phyloP scores from a whole-genome alignment of 345 rosid genomes.

The Bruguiera parviflora region DNA sequence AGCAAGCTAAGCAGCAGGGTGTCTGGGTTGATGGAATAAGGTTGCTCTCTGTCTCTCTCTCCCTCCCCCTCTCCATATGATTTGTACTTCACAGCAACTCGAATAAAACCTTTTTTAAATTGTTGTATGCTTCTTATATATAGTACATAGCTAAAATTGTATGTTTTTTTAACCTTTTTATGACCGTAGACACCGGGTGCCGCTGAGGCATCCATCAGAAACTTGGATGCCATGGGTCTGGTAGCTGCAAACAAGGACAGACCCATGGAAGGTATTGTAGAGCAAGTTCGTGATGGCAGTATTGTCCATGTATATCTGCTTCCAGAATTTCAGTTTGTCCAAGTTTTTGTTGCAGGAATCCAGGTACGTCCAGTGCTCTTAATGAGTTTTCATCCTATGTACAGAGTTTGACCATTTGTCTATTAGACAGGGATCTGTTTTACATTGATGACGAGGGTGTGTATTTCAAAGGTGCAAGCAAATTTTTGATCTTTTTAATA shows the following conservation, averaged over 20 bases:
- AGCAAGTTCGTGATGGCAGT: conserved; percentile 96
- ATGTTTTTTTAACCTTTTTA: background rate
- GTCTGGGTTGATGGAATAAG: conserved; percentile 88
- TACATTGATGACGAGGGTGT: conserved; percentile 68
- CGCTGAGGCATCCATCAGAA: conserved; percentile 72
- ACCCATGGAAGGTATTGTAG: conserved; percentile 83
- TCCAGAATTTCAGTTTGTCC: conserved; percentile 92
- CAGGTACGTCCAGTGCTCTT: conserved; percentile 46
- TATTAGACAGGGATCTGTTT: conserved; percentile 66
- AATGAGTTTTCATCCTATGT: background rate
- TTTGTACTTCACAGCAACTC: background rate
- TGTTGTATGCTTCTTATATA: background rate
- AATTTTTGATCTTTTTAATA: background rate
- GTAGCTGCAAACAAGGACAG: conserved; percentile 73
- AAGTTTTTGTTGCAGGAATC: conserved; percentile 93
- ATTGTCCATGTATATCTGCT: conserved; percentile 85
- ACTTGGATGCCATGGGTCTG: conserved; percentile 80
- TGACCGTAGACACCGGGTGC: conserved; percentile 69
- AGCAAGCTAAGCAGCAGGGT: conserved; percentile 69
- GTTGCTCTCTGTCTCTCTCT: conserved; percentile 31
- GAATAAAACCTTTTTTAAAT: background rate
- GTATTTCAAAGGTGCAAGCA: conserved; percentile 63
- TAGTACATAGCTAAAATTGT: background rate
- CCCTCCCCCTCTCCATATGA: background rate
- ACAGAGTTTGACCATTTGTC: conserved; percentile 8